phyloP scores from a whole-genome alignment of 768 basidiomycete species.

The Stropharia rugosoannulata region DNA sequence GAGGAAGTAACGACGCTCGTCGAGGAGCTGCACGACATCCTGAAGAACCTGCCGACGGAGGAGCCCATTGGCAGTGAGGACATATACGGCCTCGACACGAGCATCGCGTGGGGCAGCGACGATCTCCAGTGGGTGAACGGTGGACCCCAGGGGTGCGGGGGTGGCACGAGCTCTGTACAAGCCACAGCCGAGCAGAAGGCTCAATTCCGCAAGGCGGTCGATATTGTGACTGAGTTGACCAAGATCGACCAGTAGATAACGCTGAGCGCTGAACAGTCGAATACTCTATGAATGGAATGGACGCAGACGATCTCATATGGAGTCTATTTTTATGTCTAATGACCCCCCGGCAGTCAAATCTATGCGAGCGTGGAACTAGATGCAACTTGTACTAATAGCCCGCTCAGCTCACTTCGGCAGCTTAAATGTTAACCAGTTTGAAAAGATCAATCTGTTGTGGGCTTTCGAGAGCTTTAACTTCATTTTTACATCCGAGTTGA shows the following conservation, averaged over 20 bases:
- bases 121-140: slow-evolving; percentile 63
- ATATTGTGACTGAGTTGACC: slow-evolving; percentile 58
- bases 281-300: too few relatives aligned
- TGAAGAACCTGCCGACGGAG: slow-evolving; percentile 59
- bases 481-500: too few relatives aligned
- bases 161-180: slow-evolving; percentile 45
- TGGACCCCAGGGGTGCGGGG: slow-evolving; percentile 59
- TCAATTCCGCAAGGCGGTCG: slow-evolving; percentile 70
- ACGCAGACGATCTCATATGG: too few relatives aligned
- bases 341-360: too few relatives aligned
- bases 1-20: slow-evolving; percentile 40
- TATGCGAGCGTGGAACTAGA: too few relatives aligned
- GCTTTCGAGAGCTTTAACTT: too few relatives aligned
- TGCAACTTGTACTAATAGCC: too few relatives aligned
- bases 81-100: slow-evolving; percentile 69
- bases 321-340: too few relatives aligned
- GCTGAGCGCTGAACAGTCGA: too few relatives aligned
- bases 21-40: slow-evolving; percentile 57
- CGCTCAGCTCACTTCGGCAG: too few relatives aligned
- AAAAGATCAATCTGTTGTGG: too few relatives aligned
- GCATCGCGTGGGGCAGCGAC: slow-evolving; percentile 59
- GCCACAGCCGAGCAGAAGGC: slow-evolving; percentile 60
- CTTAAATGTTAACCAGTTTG: too few relatives aligned
- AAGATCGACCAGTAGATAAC: slow-evolving; percentile 24
- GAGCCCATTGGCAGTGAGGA: slow-evolving; percentile 61